Evolutionary conservation across 2,329 filamentous ascomycete species (phyloP).

Genomic region (Pseudopithomyces maydicus): DNA sequence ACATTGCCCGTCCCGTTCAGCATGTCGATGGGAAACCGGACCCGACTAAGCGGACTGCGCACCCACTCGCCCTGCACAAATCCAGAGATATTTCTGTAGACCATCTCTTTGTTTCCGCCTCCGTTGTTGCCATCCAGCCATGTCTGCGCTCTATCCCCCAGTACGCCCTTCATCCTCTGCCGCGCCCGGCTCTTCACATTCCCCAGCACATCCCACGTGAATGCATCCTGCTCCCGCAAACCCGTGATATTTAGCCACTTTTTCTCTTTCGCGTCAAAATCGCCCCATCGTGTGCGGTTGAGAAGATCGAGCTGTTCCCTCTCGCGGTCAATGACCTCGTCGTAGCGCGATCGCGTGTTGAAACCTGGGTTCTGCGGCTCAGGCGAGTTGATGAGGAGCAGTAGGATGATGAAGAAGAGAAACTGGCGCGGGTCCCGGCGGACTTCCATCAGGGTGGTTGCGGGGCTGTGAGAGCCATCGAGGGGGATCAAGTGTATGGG

Average conservation of each 20-base stretch:
- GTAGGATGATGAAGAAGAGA: conserved; percentile 43
- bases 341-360: conserved; percentile 41
- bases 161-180: conserved; percentile 54
- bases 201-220: conserved; percentile 76
- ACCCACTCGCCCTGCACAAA: conserved; percentile 78
- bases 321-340: conserved; percentile 58
- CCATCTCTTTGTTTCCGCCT: conserved; percentile 49
- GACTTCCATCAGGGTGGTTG: conserved; percentile 42
- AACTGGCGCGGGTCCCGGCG: conserved; percentile 43
- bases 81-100: conserved; percentile 82
- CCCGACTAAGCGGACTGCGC: conserved; percentile 56
- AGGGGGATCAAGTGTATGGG: conserved; percentile 14
- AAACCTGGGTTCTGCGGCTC: conserved; percentile 40
- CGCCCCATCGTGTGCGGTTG: conserved; percentile 48
- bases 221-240: conserved; percentile 73
- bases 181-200: conserved; percentile 69
- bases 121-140: conserved; percentile 42
- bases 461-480: conserved; percentile 28
- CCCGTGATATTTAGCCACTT: conserved; percentile 69
- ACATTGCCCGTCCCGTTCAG: conserved; percentile 60
- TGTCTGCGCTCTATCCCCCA: conserved; percentile 41
- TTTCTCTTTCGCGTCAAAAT: conserved; percentile 52
- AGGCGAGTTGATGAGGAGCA: conserved; percentile 45
- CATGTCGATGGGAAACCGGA: conserved; percentile 53
- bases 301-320: conserved; percentile 54